phyloP scores from a whole-genome alignment of 352 stramenopile genomes.

The Phytopythium litorale region DNA sequence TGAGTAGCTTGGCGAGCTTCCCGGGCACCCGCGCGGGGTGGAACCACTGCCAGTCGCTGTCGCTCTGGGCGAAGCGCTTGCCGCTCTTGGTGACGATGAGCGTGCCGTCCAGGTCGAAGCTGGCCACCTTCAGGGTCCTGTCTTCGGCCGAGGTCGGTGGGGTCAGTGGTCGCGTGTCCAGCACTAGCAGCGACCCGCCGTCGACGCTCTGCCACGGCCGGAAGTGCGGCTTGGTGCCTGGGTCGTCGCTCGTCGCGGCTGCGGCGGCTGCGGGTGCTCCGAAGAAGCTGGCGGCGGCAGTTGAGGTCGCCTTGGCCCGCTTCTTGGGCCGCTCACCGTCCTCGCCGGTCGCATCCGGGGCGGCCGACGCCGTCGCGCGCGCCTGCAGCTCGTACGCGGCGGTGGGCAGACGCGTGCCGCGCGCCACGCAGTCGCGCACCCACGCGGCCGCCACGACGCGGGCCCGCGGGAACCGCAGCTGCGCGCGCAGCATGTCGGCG shows the following conservation, averaged over 20 bases:
- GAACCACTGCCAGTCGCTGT: constrained; percentile 76
- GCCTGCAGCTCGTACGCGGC: constrained; percentile 14
- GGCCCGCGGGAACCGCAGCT: constrained; percentile 17
- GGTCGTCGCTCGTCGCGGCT: background rate
- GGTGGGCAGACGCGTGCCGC: constrained; percentile 30
- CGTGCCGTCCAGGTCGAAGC: constrained; percentile 81
- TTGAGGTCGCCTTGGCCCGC: constrained; percentile 8
- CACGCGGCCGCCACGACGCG: constrained; percentile 33
- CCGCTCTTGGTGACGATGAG: constrained; percentile 84
- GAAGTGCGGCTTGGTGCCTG: constrained; percentile 23
- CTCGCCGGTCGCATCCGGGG: background rate
- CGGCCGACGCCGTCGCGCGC: background rate
- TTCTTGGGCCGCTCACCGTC: constrained; percentile 17
- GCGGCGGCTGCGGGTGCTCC: background rate
- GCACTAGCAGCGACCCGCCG: constrained; percentile 34
- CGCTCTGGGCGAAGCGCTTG: constrained; percentile 68
- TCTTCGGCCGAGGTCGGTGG: too few relatives aligned
- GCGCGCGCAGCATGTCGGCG: constrained; percentile 6
- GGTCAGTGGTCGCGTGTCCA: constrained; percentile 39
- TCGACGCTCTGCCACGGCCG: constrained; percentile 40
- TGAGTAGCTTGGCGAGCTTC: constrained; percentile 45
- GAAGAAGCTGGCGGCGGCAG: constrained; percentile 10
- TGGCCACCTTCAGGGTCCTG: constrained; percentile 46
- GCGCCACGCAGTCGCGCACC: constrained; percentile 30
- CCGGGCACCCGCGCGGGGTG: constrained; percentile 46